Evolutionary conservation across 305 asterid genomes (phyloP), one percentile per base, ranked within the genome.

Genomic region (Fraxinus sp.): DNA sequence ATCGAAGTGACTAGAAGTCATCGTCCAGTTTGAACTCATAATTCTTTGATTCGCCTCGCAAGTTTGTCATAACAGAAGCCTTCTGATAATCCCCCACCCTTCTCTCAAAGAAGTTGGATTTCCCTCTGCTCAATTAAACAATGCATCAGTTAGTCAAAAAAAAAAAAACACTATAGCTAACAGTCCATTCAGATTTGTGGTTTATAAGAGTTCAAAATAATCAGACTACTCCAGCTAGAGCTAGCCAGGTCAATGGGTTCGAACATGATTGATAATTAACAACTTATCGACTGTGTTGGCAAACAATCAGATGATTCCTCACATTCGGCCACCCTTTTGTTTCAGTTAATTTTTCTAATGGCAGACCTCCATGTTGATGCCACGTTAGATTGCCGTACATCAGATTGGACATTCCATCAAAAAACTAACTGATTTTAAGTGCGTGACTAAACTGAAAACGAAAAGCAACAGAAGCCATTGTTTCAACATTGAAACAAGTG

Each of bases 21-120:
- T 92, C 97, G 2, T 92, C 94, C 86, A 82, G 80, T 68, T 87
- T 92, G 93, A 93, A 92, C 83, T 83, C 90, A 7, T 76, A 92
- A 81, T 89, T 90, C 84, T 89, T 88, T 71, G 85, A 83, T 73
- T 88, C 86, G 1, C 86, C 88, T 84, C 83, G 90, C 91, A 93
- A 85, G 80, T 86, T 92, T 59, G 95, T 88, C 94, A 93, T 93
- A 71, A 92, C 91, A 24, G 94, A 93, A 32, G 95, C 96, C 89
- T 91, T 93, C 83, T 93, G 95, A 84, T 92, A 93, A 35, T 92
- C 92, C 13, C 94, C 97, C 39, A 92, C 94, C 83, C 95, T 87
- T 85, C 93, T 88, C 89, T 91, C 94, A 37, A 91, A 92, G 87
- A 93, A 92, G 92, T 92, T 93, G 4, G 95, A 72, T 85, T 93